A percentile compares a stretch with the other conserved stretches of the same genome.
Evolutionary conservation across 805 yeast species (phyloP).

Genomic region (Candida lessepsii): DNA sequence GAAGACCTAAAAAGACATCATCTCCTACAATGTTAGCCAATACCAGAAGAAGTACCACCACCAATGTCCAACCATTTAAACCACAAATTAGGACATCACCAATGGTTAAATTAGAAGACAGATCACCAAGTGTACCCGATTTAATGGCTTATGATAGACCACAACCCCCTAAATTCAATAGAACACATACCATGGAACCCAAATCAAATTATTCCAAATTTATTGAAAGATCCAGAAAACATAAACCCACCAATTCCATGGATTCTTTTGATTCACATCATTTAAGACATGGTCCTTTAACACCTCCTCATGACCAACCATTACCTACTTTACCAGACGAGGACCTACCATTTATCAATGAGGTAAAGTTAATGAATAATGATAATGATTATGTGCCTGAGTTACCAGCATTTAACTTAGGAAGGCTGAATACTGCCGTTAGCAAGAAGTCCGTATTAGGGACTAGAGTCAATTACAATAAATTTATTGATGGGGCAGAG

Average conservation of each 20-base stretch:
- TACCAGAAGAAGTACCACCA: conserved; percentile 21
- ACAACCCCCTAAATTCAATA: conserved; percentile 21
- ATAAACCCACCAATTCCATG: conserved; percentile 10
- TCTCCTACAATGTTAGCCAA: conserved; percentile 14
- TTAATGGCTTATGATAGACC: conserved; percentile 10
- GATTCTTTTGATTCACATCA: conserved; percentile 15
- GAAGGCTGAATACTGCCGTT: conserved; percentile 28
- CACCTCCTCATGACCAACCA: conserved; percentile 11
- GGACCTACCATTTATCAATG: conserved; percentile 39
- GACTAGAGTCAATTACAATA: conserved; percentile 38
- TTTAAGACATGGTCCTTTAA: conserved; percentile 10
- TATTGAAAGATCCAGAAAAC: conserved; percentile 13
- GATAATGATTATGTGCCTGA: conserved; percentile 11
- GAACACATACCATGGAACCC: conserved; percentile 19
- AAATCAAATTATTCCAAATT: conserved; percentile 14
- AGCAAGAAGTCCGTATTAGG: conserved; percentile 39
- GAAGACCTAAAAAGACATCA: conserved; percentile 8
- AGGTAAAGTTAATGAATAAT: conserved; percentile 26
- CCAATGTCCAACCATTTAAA: conserved; percentile 24
- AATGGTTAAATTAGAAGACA: background rate
- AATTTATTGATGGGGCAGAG: conserved; percentile 34
- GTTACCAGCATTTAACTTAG: conserved; percentile 4
- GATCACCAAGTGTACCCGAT: conserved; percentile 20
- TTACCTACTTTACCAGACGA: conserved; percentile 19
- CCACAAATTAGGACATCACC: conserved; percentile 10